phyloP scores from a whole-genome alignment of 768 basidiomycete genomes.

The Pulveroboletus ravenelii region DNA sequence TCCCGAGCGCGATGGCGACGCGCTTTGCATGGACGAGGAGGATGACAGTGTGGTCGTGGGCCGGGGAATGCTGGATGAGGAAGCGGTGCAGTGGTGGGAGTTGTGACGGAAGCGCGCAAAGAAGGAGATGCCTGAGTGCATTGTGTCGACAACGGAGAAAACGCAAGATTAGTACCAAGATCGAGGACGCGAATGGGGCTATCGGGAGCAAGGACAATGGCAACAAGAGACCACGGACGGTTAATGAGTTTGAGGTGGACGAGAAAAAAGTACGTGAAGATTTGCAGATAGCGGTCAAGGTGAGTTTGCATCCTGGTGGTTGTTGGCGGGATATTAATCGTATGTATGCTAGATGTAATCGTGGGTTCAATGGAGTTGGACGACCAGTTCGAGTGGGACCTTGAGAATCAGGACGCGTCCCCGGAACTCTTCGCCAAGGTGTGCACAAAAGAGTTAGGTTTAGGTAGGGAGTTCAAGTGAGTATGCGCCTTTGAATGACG shows the following conservation, averaged over 20 bases:
- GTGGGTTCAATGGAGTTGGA: conserved; percentile 89
- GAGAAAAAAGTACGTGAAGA: conserved; percentile 73
- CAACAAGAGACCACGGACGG: conserved; percentile 45
- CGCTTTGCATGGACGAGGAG: conserved; percentile 12
- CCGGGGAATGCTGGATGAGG: conserved; percentile 46
- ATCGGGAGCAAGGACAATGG: conserved; percentile 21
- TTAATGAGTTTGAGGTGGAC: conserved; percentile 63
- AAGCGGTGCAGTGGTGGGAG: conserved; percentile 61
- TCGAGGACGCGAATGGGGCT: conserved; percentile 19
- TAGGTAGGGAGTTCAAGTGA: conserved; percentile 90
- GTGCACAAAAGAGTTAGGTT: conserved; percentile 81
- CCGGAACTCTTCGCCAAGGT: conserved; percentile 92
- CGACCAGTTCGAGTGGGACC: conserved; percentile 98
- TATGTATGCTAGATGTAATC: conserved; percentile 66
- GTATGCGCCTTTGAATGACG: conserved; percentile 19
- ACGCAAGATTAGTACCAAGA: conserved; percentile 36
- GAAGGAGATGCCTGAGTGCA: conserved; percentile 27
- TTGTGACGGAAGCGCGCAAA: conserved; percentile 56
- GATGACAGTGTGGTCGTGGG: conserved; percentile 21
- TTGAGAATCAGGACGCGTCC: conserved; percentile 71
- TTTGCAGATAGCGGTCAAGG: conserved; percentile 89
- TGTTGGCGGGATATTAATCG: conserved; percentile 3
- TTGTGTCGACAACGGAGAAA: conserved; percentile 35
- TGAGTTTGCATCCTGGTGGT: conserved; percentile 33
- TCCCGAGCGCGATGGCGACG: conserved; percentile 24